Base-by-base conservation (phyloP, 805 yeast genomes). In the Naumovozyma baii region DNA sequence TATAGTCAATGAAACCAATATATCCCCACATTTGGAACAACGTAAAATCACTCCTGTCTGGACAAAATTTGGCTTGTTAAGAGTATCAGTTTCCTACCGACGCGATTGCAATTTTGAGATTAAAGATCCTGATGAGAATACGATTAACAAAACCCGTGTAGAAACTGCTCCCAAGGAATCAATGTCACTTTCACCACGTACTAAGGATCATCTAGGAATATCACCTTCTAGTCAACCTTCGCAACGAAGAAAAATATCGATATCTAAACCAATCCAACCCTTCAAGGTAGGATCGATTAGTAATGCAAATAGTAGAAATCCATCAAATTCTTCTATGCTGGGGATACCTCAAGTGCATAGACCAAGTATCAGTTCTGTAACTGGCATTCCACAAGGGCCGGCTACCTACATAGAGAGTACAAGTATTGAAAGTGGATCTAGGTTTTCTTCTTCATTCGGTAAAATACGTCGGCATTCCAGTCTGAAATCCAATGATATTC, bases 51-150 rank as follows among this genome's bases (percentile, higher is more conserved):
- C 74, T 3, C 85, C 94, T 0, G 74, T 92, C 2, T 68, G 72
- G 40, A 85, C 96, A 0, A 76, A 82, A 5, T 67, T 76, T 34
- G 98, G 98, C 0, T 66, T 80, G 1, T 61, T 90, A 38, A 70
- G 76, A 42, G 72, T 84, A 5, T 76, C 92, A 0, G 92, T 85
- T 1, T 80, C 94, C 2, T 90, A 83, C 52, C 70, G 98, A 41
- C 70, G 67, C 31, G 81, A 86, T 54, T 69, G 77, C 45, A 72
- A 74, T 35, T 90, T 90, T 61, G 64, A 71, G 31, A 64, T 86
- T 16, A 41, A 46, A 32, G 26, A 37, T 35, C 18, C 37, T 19
- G 33, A 33, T 29, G 16, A 18, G 4, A 39, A 5, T 28, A 34
- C 15, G 5, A 15, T 19, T 5, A 29, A 29, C 13, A 29, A 29